phyloP scores from a whole-genome alignment of 495 filamentous ascomycete genomes.

The Corynascus novoguineensis region DNA sequence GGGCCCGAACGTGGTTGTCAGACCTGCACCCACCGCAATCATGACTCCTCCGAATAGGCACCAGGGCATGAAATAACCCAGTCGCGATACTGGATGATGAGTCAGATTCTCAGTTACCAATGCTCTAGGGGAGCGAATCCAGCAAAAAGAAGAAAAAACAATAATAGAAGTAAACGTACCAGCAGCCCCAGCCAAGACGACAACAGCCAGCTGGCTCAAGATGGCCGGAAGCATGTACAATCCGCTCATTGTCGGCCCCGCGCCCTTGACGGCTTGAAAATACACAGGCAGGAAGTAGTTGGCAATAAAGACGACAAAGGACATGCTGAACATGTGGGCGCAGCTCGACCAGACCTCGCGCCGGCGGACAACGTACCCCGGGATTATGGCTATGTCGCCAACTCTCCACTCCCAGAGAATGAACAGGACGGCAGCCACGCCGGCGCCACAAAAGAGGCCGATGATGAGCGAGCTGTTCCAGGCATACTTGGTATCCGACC shows the following conservation, averaged over 20 bases:
- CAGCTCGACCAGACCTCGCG: neutral
- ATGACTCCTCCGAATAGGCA: neutral
- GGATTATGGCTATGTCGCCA: neutral
- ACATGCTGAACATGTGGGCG: neutral
- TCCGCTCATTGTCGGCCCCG: neutral
- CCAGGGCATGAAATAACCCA: neutral
- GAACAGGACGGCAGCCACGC: neutral
- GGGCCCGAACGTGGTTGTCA: neutral
- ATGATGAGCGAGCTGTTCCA: neutral
- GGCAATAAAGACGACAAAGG: neutral
- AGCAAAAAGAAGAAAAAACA: too few relatives aligned
- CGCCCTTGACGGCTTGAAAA: neutral
- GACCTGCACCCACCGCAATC: neutral
- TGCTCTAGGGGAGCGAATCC: neutral
- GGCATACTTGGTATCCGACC: neutral
- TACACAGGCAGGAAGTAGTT: neutral
- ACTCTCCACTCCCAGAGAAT: neutral
- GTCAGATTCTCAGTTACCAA: neutral
- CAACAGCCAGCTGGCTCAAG: neutral
- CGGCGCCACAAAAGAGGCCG: neutral
- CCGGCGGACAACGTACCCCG: neutral
- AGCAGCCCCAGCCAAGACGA: neutral
- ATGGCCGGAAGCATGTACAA: neutral
- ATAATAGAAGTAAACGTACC: neutral
- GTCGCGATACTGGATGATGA: neutral